Base-by-base conservation (phyloP, 139 green algal genomes). In the Chlamydomonas sp. region DNA sequence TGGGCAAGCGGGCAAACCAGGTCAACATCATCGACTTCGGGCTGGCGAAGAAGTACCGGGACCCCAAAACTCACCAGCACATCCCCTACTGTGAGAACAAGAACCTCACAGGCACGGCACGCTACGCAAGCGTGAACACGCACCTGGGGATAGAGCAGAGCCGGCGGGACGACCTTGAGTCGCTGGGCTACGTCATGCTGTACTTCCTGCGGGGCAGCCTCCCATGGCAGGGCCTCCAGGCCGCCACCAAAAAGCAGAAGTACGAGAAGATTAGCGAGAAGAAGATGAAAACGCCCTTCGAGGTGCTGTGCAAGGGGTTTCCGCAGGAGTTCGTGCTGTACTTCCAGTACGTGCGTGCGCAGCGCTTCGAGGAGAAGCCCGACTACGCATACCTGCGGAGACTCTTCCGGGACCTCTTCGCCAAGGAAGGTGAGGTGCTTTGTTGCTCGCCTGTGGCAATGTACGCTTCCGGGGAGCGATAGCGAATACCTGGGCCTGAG, bases 211-310 rank as follows among this genome's bases (percentile, higher is more conserved):
- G 98, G 15, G 98, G 98, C 71, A 96, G 90, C 84, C 90, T 99
- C 79, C 98, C 98, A 7, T 99, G 98, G 98, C 98, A 99, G 85
- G 98, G 73, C 5, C 77, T 84, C 64, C 87, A 91, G 91, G 98
- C 98, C 8, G 96, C 95, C n/a, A 99, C 98, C 61, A 99, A 99
- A 95, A 99, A 99, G 94, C 97, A 99, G 89, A 99, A 99, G 96
- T 99, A 99, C 90, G 98, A 99, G 90, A 99, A 99, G 90, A 99
- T 99, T 91, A 98, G 95, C 89, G 98, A 99, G 89, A 99, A 98
- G 92, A 99, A 99, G 95, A 99, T 99, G 95, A 96, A 96, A 31
- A 99, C 97, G 7, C 96, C 96, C 69, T 98, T 99, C 72, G 98
- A 99, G 94, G 90, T 95, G 14, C 92, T 99, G 7, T 99, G 97